phyloP scores from a whole-genome alignment of 1,284 basidiomycete species.

The Ganoderma resinaceum region DNA sequence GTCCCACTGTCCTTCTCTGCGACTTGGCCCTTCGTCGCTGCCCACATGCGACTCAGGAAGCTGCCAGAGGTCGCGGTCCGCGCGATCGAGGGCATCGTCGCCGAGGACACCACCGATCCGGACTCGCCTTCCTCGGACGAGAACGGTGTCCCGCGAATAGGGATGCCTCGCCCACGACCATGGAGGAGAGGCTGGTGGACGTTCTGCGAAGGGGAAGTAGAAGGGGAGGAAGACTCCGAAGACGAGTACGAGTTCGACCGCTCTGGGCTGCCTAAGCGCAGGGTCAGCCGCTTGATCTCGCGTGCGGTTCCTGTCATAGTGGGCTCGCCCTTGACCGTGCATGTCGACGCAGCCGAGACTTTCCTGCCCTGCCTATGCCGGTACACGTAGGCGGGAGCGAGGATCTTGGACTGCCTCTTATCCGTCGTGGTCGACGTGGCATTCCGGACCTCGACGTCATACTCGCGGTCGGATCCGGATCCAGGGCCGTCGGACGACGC shows the following conservation, averaged over 20 bases:
- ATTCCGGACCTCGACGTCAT: conserved; percentile 50
- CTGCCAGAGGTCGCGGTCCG: conserved; percentile 46
- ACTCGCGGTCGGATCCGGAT: conserved; percentile 54
- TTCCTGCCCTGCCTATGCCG: conserved; percentile 51
- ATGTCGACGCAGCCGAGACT: conserved; percentile 43
- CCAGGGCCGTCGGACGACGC: conserved; percentile 39
- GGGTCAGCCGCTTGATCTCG: conserved; percentile 30
- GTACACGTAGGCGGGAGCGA: conserved; percentile 37
- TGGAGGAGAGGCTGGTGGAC: conserved; percentile 23
- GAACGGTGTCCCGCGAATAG: conserved; percentile 21
- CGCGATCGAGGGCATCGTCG: conserved; percentile 52
- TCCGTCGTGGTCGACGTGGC: conserved; percentile 32
- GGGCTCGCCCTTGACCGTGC: conserved; percentile 40
- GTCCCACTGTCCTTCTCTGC: conserved; percentile 38
- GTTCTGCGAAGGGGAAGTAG: conserved; percentile 22
- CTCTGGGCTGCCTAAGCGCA: conserved; percentile 16
- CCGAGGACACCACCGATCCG: conserved; percentile 42
- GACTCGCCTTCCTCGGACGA: conserved; percentile 24
- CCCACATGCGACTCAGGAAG: conserved; percentile 74
- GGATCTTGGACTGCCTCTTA: conserved; percentile 45
- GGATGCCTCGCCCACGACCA: conserved; percentile 22
- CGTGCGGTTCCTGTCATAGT: conserved; percentile 27
- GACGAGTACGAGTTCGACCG: conserved; percentile 17
- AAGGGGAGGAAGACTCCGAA: conserved; percentile 22
- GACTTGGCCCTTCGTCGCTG: conserved; percentile 55